phyloP scores from a whole-genome alignment of 192 early-diverging fungal species.

The Phlyctochytrium planicorne region DNA sequence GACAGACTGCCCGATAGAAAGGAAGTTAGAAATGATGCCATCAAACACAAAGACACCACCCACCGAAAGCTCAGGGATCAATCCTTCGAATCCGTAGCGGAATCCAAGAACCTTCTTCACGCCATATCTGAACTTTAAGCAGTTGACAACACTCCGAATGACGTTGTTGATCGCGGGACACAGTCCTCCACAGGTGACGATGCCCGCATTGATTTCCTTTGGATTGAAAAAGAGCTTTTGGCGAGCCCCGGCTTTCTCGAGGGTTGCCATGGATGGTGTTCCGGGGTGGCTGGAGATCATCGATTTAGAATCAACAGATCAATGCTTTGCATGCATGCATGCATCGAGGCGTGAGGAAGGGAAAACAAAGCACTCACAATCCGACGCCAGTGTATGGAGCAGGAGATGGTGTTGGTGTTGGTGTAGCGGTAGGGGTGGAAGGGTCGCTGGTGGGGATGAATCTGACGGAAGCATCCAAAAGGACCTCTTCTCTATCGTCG shows the following conservation, averaged over 20 bases:
- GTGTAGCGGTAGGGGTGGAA: too few relatives aligned
- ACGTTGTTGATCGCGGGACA: conserved; percentile 36
- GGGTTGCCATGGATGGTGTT: neutral
- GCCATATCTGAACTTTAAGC: conserved; percentile 19
- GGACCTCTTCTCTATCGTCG: neutral
- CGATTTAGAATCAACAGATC: too few relatives aligned
- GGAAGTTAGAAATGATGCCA: neutral
- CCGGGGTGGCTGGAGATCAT: too few relatives aligned
- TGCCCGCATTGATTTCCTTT: conserved; percentile 1
- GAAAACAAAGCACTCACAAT: neutral
- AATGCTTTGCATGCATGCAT: too few relatives aligned
- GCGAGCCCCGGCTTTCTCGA: conserved; percentile 27
- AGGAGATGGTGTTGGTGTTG: too few relatives aligned
- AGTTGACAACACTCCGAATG: conserved; percentile 19
- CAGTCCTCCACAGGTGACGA: conserved; percentile 24
- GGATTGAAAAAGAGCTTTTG: conserved; percentile 22
- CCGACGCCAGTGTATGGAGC: neutral
- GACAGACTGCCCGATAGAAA: neutral
- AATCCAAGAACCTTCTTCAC: conserved; percentile 25
- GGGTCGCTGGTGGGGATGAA: neutral
- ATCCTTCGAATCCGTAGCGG: conserved; percentile 27
- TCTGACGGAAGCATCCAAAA: neutral
- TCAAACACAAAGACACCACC: neutral
- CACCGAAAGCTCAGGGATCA: conserved; percentile 11
- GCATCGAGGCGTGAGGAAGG: too few relatives aligned